These are phyloP conservation scores for Lineolata rhizophorae DNA, from an alignment of 495 filamentous ascomycete species.

Conservation along the genomic window DNA sequence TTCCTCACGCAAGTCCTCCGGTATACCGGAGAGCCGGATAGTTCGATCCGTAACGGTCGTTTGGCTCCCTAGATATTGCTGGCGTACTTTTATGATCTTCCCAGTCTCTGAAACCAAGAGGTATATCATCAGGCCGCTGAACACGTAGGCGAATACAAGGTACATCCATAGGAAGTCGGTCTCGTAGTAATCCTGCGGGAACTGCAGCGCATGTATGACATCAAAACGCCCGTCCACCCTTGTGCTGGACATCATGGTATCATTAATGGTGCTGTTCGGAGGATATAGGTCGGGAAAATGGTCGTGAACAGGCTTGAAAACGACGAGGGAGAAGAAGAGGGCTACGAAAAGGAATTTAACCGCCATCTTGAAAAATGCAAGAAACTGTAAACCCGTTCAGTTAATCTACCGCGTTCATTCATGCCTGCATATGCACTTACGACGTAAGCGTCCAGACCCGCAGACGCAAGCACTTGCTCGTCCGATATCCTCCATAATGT, in stretches of 20 bases:
- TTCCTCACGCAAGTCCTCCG: constrained; percentile 55
- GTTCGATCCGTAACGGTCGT: constrained; percentile 89
- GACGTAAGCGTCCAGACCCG: constrained; percentile 88
- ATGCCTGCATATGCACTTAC: constrained; percentile 26
- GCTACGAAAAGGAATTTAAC: constrained; percentile 60
- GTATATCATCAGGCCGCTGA: constrained; percentile 63
- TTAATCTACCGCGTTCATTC: constrained; percentile 1
- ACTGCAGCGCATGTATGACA: too few relatives aligned
- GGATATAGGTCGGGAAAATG: constrained; percentile 32
- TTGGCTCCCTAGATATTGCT: constrained; percentile 81
- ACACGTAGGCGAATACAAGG: constrained; percentile 75
- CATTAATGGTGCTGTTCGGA: constrained; percentile 7
- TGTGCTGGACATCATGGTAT: not conserved
- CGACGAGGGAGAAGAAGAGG: constrained; percentile 52
- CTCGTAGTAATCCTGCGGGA: constrained; percentile 9
- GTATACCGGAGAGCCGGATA: constrained; percentile 77
- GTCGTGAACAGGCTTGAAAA: constrained; percentile 73
- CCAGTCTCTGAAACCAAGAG: constrained; percentile 62
- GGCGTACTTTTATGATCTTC: constrained; percentile 61
- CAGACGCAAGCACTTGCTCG: constrained; percentile 70
- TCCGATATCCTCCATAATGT: constrained; percentile 74
- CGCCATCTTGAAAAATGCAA: constrained; percentile 86
- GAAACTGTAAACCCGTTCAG: constrained; percentile 34
- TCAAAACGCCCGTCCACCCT: too few relatives aligned
- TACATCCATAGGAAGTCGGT: constrained; percentile 76